Conservation (phyloP, 305 asterid genomes). For the Fraxinus ornus region DNA sequence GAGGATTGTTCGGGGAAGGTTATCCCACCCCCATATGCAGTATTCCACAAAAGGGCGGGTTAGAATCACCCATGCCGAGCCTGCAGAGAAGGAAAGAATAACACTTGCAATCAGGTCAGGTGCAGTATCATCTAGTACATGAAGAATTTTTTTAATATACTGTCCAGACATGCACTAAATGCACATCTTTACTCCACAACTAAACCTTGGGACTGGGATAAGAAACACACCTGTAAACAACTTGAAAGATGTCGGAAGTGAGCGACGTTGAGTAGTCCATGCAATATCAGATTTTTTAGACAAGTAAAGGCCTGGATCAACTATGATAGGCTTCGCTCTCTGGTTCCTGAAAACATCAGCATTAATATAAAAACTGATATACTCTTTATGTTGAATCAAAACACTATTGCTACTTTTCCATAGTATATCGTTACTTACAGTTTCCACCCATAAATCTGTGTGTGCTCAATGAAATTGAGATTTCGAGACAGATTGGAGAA, state of each 20-base stretch:
- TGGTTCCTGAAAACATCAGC: constrained; percentile 60
- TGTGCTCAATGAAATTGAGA: constrained; percentile 87
- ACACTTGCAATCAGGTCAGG: background rate
- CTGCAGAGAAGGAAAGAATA: constrained; percentile 35
- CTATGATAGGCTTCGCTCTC: constrained; percentile 86
- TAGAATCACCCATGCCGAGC: constrained; percentile 95
- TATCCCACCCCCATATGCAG: constrained; percentile 96
- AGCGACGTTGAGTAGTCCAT: constrained; percentile 83
- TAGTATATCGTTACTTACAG: constrained; percentile 51
- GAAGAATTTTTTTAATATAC: background rate
- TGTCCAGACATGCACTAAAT: background rate
- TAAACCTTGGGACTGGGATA: background rate
- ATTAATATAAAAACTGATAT: constrained; percentile 5
- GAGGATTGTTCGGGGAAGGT: constrained; percentile 81
- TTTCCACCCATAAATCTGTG: constrained; percentile 85
- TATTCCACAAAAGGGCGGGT: constrained; percentile 81
- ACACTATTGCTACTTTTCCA: background rate
- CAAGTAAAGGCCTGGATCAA: constrained; percentile 93
- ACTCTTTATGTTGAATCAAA: background rate
- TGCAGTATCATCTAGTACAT: background rate
- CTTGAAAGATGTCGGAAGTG: constrained; percentile 81
- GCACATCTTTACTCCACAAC: background rate
- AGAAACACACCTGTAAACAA: constrained; percentile 73
- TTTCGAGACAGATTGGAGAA: constrained; percentile 79
- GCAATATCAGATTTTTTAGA: constrained; percentile 84